phyloP scores from a whole-genome alignment of 2,329 filamentous ascomycete genomes.

The Fusarium sp. region DNA sequence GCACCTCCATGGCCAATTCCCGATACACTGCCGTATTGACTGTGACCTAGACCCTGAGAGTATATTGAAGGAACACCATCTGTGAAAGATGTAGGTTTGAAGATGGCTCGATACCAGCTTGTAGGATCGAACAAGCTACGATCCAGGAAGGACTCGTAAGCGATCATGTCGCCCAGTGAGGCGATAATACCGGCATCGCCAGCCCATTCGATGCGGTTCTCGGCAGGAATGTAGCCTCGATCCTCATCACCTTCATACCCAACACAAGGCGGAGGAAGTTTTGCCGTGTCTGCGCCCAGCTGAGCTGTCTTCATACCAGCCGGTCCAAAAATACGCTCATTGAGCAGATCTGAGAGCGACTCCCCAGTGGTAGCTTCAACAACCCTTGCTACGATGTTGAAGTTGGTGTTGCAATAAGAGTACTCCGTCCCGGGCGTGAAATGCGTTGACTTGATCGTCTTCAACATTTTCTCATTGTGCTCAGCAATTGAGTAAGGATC shows the following conservation, averaged over 20 bases:
- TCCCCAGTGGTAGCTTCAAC: slow-evolving; percentile 22
- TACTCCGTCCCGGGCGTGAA: slow-evolving; percentile 31
- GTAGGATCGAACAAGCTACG: slow-evolving; percentile 16
- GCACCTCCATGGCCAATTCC: slow-evolving; percentile 28
- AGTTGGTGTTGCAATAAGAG: slow-evolving; percentile 37
- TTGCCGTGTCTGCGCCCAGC: slow-evolving; percentile 25
- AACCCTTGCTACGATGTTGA: slow-evolving; percentile 28
- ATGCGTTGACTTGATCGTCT: slow-evolving; percentile 23
- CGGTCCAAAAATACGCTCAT: slow-evolving; percentile 27
- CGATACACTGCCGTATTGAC: slow-evolving; percentile 13
- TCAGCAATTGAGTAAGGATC: slow-evolving; percentile 25
- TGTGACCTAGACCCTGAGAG: slow-evolving; percentile 19
- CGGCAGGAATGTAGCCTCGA: slow-evolving; percentile 20
- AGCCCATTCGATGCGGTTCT: slow-evolving; percentile 32
- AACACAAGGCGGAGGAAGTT: slow-evolving; percentile 20
- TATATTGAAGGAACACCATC: slow-evolving; percentile 28
- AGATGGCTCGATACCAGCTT: slow-evolving; percentile 28
- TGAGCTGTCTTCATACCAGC: slow-evolving; percentile 31
- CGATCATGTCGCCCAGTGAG: slow-evolving; percentile 28
- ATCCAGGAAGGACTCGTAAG: slow-evolving; percentile 30
- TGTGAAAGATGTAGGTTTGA: slow-evolving; percentile 20
- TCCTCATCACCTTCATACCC: slow-evolving; percentile 32
- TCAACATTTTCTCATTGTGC: slow-evolving; percentile 17
- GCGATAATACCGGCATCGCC: slow-evolving; percentile 35
- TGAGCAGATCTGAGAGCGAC: slow-evolving; percentile 16